Base-by-base conservation (phyloP, 805 yeast genomes). In the Candida railenensis region DNA sequence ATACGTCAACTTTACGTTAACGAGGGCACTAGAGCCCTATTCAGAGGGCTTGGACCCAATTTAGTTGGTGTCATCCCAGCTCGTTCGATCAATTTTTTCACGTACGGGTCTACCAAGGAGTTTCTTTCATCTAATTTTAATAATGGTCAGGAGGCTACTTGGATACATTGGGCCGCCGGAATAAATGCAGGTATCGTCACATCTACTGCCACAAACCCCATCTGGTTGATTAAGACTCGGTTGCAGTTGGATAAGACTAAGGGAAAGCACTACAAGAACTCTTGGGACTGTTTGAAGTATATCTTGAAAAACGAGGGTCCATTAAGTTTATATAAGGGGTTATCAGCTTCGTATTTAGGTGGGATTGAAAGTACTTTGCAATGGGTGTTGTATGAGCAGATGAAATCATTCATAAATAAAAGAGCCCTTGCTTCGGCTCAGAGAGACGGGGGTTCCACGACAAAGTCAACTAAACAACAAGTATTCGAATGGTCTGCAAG, bases 31-130 rank as follows among this genome's bases (percentile, higher is more conserved):
- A 72, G 87, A 37, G 92, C 98, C 3, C 71, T 94, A 40, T 94
- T 94, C 67, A 87, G 88, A 67, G 99, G 99, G 11, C 71, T 94
- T 43, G 99, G 99, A 0, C 99, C 99, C 8, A 94, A 92, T 58
- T 73, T 94, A 55, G 95, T 92, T 15, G 99, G 99, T 45, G 98
- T 94, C 14, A 92, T 94, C 37, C 99, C 99, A 0, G 98, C 99
- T 1, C 78, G 99, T 63, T 87, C 97, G 22, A 95, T 94, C 53
- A 94, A 94, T 66, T 94, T 94, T 64, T 91, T 91, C 74, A 89
- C 97, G 0, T 94, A 94, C 63, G 96, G 97, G n/a, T 75, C 88
- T n/a, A 82, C 95, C 3, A 94, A 94, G 59, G 92, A 87, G 20
- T 43, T 86, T 14, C 65, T 90, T n/a, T 76, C 89, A 5, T 69